Evolutionary conservation across 768 basidiomycete species (phyloP).

Genomic region (Mycena leptocephala): DNA sequence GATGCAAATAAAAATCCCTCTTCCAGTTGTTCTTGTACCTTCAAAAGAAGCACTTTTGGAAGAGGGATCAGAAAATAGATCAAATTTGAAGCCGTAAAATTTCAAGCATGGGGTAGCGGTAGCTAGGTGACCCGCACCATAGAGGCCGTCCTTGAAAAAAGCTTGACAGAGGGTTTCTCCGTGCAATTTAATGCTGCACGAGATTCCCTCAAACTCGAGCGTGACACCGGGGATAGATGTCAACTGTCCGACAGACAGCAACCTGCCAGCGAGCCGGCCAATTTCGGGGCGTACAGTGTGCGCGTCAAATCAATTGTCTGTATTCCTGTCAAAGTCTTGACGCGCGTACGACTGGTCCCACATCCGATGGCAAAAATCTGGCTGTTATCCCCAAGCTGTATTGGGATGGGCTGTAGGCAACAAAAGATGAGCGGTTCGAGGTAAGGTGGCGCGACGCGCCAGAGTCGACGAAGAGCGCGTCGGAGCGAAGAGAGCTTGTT

Average conservation of each 20-base stretch:
- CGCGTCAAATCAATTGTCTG: not conserved
- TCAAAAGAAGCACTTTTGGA: too few relatives aligned
- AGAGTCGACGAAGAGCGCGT: conserved; percentile 10
- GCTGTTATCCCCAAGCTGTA: conserved; percentile 6
- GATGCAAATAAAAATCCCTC: too few relatives aligned
- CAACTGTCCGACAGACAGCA: not conserved
- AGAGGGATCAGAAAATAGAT: too few relatives aligned
- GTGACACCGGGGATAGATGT: conserved; percentile 3
- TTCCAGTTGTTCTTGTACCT: too few relatives aligned
- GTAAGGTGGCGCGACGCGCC: conserved; percentile 13
- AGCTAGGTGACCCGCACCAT: too few relatives aligned
- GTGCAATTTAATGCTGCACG: not conserved
- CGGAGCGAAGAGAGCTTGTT: not conserved
- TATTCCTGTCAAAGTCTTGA: not conserved
- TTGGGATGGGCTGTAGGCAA: not conserved
- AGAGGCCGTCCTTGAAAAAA: not conserved
- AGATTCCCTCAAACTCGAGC: not conserved
- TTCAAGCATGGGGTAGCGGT: too few relatives aligned
- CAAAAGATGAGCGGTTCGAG: not conserved
- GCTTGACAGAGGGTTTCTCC: not conserved
- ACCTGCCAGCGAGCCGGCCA: conserved; percentile 6
- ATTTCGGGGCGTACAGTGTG: not conserved
- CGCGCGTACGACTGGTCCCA: not conserved
- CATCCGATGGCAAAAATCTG: not conserved
- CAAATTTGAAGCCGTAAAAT: too few relatives aligned